Conservation (phyloP, 163 green algal genomes). For the Scenedesmus sp. region DNA sequence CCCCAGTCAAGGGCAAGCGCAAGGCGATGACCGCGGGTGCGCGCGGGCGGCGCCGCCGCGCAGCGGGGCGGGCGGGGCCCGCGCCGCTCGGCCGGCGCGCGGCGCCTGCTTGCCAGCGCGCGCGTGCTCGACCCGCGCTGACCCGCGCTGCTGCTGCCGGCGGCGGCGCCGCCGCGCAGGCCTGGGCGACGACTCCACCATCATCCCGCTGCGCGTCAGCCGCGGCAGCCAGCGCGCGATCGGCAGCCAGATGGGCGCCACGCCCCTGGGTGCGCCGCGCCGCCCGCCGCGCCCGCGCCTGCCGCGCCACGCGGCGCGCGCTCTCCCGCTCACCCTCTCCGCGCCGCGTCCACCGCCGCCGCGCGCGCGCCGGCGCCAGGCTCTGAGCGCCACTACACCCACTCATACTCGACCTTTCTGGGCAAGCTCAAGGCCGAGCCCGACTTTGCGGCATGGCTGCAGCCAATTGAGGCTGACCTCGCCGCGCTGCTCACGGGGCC, state of each 20-base stretch:
- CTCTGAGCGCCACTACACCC: constrained; percentile 69
- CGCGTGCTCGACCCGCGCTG: too few species aligned
- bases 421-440: constrained; percentile 57
- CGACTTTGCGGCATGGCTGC: constrained; percentile 66
- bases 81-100: too few species aligned
- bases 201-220: constrained; percentile 52
- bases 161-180: neutral
- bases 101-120: too few species aligned
- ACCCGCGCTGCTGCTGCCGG: too few species aligned
- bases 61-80: too few species aligned
- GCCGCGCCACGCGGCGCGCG: neutral
- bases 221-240: constrained; percentile 69
- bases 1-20: constrained; percentile 28
- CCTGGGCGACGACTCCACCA: neutral
- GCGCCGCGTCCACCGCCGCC: too few species aligned
- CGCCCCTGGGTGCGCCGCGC: constrained; percentile 55
- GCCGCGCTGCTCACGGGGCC: constrained; percentile 50
- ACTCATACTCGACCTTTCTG: constrained; percentile 62
- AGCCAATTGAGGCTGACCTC: constrained; percentile 62
- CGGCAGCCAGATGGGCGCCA: constrained; percentile 71
- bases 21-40: constrained; percentile 35
- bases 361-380: neutral
- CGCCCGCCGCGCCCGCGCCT: neutral
- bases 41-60: too few species aligned
- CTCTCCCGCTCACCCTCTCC: neutral